Evolutionary conservation across 345 rosid species (phyloP), one percentile per base, ranked within the genome.

Genomic region (Aegle marmelos): DNA sequence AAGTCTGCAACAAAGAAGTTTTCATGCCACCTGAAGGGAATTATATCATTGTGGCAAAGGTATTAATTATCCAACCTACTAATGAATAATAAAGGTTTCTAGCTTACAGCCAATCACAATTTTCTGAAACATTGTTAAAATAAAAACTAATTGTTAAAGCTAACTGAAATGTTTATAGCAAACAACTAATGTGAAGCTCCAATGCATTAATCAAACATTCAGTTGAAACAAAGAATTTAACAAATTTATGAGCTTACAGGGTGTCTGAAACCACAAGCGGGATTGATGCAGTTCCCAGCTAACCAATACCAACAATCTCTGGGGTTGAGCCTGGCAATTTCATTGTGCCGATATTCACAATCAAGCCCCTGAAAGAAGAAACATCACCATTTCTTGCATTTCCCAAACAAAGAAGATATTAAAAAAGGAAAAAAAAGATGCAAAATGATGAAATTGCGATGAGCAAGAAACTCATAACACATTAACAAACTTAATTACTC

Each of bases 251-350:
- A 76, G 60, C 87, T 87, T 85, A 89, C 93, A 17, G 93, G 93
- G 80, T 91, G 95, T 24, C 93, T 85, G 79, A 86, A 91, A 41
- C 83, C 85, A 79, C 91, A 91, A 30, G 82, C 60, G 9, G 85
- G 89, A 76, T 91, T 89, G 70, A 89, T 68, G 79, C 93, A 91
- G 70, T 76, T 89, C n/a, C 91, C 93, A 83, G 85, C 78, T 79
- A 91, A 80, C 95, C 91, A 89, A 72, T 62, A 91, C 87, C 88
- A 88, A 77, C 95, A 91, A 74, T 87, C 93, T 85, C 89, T 88
- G 1, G 93, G 91, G 73, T 91, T 89, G 2, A 89, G 81, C 83
- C 95, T 87, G 0, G 91, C 95, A 9, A 82, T 78, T 66, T 91
- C 93, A 82, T 83, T 85, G 75, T 91, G 95, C 31, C 91, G 84